Evolutionary conservation across 768 basidiomycete genomes (phyloP).

Genomic region (Tremella yokohamensis): DNA sequence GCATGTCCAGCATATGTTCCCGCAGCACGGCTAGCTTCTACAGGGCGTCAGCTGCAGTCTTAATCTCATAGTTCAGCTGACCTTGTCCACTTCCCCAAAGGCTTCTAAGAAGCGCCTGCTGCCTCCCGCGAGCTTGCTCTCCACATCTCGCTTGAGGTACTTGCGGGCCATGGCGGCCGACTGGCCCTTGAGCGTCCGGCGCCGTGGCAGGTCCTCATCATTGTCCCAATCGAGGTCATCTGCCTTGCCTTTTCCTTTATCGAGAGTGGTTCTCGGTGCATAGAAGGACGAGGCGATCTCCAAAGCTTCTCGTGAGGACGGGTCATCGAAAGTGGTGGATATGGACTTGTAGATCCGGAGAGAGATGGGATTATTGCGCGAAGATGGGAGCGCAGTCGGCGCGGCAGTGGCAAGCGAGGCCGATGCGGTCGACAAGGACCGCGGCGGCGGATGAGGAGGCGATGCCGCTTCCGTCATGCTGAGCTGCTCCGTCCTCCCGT

Average conservation of each 20-base stretch:
- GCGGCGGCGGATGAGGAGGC: neutral
- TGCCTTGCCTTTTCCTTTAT: conserved; percentile 20
- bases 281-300: conserved; percentile 80
- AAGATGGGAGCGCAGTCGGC: conserved; percentile 6
- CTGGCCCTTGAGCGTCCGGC: conserved; percentile 29
- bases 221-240: conserved; percentile 7
- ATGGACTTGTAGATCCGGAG: conserved; percentile 85
- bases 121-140: conserved; percentile 73
- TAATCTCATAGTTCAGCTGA: conserved; percentile 52
- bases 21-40: conserved; percentile 84
- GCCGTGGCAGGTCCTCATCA: conserved; percentile 5
- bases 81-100: conserved; percentile 84
- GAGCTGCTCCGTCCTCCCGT: neutral
- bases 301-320: conserved; percentile 62
- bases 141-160: conserved; percentile 77
- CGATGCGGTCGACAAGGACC: neutral
- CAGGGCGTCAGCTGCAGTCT: neutral
- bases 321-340: conserved; percentile 58
- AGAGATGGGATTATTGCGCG: conserved; percentile 63
- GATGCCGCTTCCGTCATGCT: neutral
- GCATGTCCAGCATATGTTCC: conserved; percentile 74
- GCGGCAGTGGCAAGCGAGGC: neutral
- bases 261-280: conserved; percentile 26
- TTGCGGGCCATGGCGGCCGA: conserved; percentile 70
- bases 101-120: conserved; percentile 78